Conservation (phyloP, 148 eudicot genomes). For the Nepenthes gracilis region DNA sequence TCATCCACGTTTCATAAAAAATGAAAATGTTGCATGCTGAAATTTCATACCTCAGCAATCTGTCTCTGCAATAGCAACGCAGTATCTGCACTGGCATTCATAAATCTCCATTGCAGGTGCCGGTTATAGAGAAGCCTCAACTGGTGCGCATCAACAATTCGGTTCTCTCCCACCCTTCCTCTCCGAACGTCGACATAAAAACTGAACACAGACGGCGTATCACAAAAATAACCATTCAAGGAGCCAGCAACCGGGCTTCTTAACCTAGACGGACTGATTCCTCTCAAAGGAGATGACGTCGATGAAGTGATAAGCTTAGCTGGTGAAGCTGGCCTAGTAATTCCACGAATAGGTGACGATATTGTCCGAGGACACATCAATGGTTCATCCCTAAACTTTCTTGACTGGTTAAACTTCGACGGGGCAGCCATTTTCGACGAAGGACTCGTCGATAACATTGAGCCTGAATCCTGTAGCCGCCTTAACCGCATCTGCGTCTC, state of each 20-base stretch:
- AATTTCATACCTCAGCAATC: slow-evolving; percentile 56
- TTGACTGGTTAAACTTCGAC: slow-evolving; percentile 45
- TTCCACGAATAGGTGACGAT: slow-evolving; percentile 70
- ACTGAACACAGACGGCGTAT: slow-evolving; percentile 87
- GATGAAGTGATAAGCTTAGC: slow-evolving; percentile 46
- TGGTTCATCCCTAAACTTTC: slow-evolving; percentile 47
- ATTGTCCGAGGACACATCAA: slow-evolving; percentile 52
- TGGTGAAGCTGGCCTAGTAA: slow-evolving; percentile 60
- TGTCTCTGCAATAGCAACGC: slow-evolving; percentile 66
- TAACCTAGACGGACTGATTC: slow-evolving; percentile 66
- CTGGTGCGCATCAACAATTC: slow-evolving; percentile 70
- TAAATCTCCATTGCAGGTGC: slow-evolving; percentile 94
- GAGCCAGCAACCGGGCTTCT: slow-evolving; percentile 49
- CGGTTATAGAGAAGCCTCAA: slow-evolving; percentile 83
- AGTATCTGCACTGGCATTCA: slow-evolving; percentile 76
- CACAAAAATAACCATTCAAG: slow-evolving; percentile 37
- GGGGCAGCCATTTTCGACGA: slow-evolving; percentile 39
- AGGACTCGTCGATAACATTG: slow-evolving; percentile 56
- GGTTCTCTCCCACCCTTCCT: slow-evolving; percentile 90
- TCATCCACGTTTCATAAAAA: no score
- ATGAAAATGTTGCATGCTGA: neutral
- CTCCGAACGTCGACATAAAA: slow-evolving; percentile 88
- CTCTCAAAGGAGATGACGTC: slow-evolving; percentile 51
- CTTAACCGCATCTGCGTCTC: slow-evolving; percentile 91
- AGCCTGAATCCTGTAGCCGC: slow-evolving; percentile 85